These are phyloP conservation scores for Podila clonocystis DNA, from an alignment of 192 early-diverging fungal species.

Conservation along the genomic window DNA sequence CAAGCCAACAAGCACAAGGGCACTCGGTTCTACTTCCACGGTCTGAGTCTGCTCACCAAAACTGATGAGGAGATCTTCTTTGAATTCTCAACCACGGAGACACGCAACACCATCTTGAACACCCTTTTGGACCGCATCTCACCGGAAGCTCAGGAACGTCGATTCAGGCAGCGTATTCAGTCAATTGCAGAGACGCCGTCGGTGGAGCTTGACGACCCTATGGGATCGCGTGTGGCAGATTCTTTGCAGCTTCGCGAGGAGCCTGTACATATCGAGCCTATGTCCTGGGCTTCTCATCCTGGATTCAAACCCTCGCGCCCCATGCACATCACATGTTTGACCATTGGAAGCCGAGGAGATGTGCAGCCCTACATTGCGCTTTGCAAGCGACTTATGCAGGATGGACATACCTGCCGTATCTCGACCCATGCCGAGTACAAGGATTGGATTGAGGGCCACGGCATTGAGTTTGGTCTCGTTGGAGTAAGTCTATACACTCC, in stretches of 20 bases:
- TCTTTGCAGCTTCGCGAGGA: conserved; percentile 39
- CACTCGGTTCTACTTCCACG: conserved; percentile 56
- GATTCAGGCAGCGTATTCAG: conserved; percentile 23
- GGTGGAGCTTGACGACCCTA: conserved; percentile 35
- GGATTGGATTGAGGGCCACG: conserved; percentile 70
- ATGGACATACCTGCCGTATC: conserved; percentile 73
- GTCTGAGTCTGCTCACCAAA: conserved; percentile 55
- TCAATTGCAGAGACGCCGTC: conserved; percentile 29
- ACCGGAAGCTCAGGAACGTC: conserved; percentile 24
- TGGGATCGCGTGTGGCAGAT: conserved; percentile 27
- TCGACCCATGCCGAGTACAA: conserved; percentile 75
- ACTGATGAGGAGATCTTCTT: conserved; percentile 65
- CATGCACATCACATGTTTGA: conserved; percentile 72
- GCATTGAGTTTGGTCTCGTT: conserved; percentile 74
- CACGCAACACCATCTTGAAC: conserved; percentile 36
- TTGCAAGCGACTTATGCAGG: conserved; percentile 68
- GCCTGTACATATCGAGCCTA: conserved; percentile 34
- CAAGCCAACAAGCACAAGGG: conserved; percentile 55
- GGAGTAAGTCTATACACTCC: conserved; percentile 62
- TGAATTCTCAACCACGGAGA: conserved; percentile 60
- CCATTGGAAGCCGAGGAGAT: conserved; percentile 81
- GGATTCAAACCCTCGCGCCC: conserved; percentile 50
- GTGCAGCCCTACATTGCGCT: conserved; percentile 79
- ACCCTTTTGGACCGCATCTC: conserved; percentile 28
- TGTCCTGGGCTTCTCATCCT: conserved; percentile 34